These are phyloP conservation scores for Theileria luwenshuni DNA, from an alignment of 169 alveolate genomes.

Conservation along the genomic window DNA sequence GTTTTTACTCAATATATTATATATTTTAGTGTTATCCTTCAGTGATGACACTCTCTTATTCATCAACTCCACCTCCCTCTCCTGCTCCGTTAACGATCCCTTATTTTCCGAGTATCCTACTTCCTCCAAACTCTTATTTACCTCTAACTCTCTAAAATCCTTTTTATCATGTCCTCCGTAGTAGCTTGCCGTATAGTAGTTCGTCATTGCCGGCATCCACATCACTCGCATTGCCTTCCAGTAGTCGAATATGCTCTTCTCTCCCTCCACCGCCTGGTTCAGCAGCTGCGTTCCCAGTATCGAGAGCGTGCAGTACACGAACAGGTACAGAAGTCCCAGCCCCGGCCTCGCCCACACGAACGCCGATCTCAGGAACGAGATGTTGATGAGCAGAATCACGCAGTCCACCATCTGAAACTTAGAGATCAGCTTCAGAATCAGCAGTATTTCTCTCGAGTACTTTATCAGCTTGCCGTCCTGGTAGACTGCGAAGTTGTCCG, in stretches of 20 bases:
- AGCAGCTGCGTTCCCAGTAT: conserved; percentile 67
- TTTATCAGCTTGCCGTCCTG: conserved; percentile 57
- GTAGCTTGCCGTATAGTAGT: not conserved
- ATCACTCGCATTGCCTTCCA: conserved; percentile 55
- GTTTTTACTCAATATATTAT: not conserved
- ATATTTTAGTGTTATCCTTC: too few species aligned
- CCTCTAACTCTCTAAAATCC: not conserved
- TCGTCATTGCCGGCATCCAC: not conserved
- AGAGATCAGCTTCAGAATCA: conserved; percentile 52
- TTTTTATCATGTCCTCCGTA: conserved; percentile 18
- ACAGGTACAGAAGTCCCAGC: conserved; percentile 39
- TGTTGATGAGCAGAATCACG: conserved; percentile 44
- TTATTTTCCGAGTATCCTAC: not conserved
- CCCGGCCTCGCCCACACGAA: conserved; percentile 63
- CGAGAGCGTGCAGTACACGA: conserved; percentile 57
- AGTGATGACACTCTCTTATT: not conserved
- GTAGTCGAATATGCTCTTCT: conserved; percentile 52
- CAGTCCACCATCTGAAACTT: conserved; percentile 69
- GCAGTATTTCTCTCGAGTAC: conserved; percentile 61
- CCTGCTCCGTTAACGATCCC: not conserved
- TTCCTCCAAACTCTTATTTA: not conserved
- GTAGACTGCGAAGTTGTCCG: not conserved
- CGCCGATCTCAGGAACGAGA: conserved; percentile 46
- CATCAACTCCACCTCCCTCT: not conserved
- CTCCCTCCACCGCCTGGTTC: conserved; percentile 66